These are phyloP conservation scores for Penicillium sclerotigenum DNA, from an alignment of 2,329 filamentous ascomycete genomes.

Conservation along the genomic window DNA sequence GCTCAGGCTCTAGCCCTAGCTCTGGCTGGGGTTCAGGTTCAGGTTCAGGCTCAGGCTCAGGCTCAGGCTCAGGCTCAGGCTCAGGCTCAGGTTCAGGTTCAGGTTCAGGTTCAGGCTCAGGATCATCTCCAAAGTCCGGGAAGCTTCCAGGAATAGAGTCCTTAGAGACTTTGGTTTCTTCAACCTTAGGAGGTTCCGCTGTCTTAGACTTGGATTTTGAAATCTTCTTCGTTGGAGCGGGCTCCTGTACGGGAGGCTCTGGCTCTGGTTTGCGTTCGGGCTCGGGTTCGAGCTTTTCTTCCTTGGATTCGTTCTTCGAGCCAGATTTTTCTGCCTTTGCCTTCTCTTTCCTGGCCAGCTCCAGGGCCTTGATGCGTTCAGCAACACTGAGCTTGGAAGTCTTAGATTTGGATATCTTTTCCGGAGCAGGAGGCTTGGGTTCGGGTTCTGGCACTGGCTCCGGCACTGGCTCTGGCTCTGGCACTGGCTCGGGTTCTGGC, in stretches of 20 bases:
- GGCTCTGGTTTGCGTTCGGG: conserved; percentile 25
- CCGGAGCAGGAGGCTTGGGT: conserved; percentile 41
- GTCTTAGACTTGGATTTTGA: conserved; percentile 21
- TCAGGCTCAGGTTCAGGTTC: conserved; percentile 33
- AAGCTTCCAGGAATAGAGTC: conserved; percentile 57
- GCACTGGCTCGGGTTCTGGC: conserved; percentile 35
- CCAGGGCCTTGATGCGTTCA: conserved; percentile 53
- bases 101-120: conserved; percentile 16
- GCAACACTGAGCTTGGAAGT: conserved; percentile 47
- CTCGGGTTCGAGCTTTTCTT: conserved; percentile 20
- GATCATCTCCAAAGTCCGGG: conserved; percentile 40
- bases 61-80: conserved; percentile 34
- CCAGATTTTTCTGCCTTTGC: conserved; percentile 38
- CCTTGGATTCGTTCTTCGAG: conserved; percentile 33
- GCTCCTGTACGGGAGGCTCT: conserved; percentile 30
- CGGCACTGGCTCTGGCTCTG: conserved; percentile 33
- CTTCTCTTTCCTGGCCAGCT: conserved; percentile 41
- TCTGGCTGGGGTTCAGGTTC: conserved; percentile 32
- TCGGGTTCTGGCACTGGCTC: conserved; percentile 33
- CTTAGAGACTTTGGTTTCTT: conserved; percentile 36
- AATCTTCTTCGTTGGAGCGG: conserved; percentile 41
- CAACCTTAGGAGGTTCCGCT: conserved; percentile 20
- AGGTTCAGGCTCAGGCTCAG: conserved; percentile 18
- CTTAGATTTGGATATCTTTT: conserved; percentile 44
- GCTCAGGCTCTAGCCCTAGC: conserved; percentile 35